A percentile compares a stretch with the other conserved stretches of the same genome.
Evolutionary conservation across 345 rosid genomes (phyloP).

Genomic region (Aquilaria sinensis): DNA sequence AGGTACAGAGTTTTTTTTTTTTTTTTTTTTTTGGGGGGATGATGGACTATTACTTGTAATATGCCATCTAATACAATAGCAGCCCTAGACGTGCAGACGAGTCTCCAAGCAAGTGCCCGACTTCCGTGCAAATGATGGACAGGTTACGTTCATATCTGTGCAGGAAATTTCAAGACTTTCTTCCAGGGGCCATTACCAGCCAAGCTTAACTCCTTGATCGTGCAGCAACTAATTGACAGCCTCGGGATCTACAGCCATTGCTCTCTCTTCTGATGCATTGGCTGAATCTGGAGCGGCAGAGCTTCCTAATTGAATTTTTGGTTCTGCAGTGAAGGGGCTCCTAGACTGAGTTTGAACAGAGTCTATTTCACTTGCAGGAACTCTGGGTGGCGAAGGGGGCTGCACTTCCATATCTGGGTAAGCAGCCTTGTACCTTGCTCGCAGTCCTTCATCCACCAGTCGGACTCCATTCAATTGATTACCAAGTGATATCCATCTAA

Average conservation of each 20-base stretch:
- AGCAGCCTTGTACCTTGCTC: conserved; percentile 94
- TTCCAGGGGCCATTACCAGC: too few species aligned
- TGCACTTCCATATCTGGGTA: conserved; percentile 82
- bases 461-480: conserved; percentile 87
- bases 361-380: conserved; percentile 76
- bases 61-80: too few species aligned
- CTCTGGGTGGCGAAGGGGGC: conserved; percentile 83
- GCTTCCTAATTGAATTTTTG: conserved; percentile 30
- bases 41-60: too few species aligned
- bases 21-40: rapidly evolving
- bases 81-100: too few species aligned
- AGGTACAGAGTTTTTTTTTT: too few species aligned
- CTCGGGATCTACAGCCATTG: conserved; percentile 39
- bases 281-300: conserved; percentile 15
- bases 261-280: conserved; percentile 34
- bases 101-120: too few species aligned
- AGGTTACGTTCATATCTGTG: too few species aligned
- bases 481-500: conserved; percentile 95
- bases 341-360: conserved; percentile 30
- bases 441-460: conserved; percentile 84
- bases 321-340: conserved; percentile 33
- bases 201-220: too few species aligned
- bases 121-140: too few species aligned
- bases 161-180: too few species aligned
- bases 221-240: background rate